Percentiles rank a stretch among this genome's conserved stretches.
Conservation (phyloP, 2,329 filamentous ascomycete species). For the Purpureocillium takamizusanense region DNA sequence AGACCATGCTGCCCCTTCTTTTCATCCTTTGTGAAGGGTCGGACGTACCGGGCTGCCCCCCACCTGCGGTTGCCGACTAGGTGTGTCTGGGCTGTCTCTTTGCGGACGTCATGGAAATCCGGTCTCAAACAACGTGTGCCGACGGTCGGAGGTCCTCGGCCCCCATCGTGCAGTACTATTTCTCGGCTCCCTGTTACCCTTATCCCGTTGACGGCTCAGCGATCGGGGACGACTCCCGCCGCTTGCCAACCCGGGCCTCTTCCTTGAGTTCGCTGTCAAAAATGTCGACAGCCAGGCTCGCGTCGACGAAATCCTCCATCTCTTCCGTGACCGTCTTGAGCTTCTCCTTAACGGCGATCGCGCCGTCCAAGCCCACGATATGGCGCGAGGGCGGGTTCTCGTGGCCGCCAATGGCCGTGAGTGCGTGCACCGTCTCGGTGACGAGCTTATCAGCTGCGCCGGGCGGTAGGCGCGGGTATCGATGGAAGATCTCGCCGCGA, state of each 20-base stretch:
- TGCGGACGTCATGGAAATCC: too few species aligned
- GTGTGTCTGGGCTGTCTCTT: too few species aligned
- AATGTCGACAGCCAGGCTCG: conserved; percentile 78
- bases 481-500: conserved; percentile 43
- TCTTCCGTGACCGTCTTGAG: conserved; percentile 94
- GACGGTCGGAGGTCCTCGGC: too few species aligned
- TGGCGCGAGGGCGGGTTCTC: conserved; percentile 92
- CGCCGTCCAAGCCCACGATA: conserved; percentile 86
- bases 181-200: neutral
- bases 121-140: too few species aligned
- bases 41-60: too few species aligned
- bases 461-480: conserved; percentile 66
- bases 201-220: neutral
- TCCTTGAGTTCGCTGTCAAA: conserved; percentile 46
- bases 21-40: too few species aligned
- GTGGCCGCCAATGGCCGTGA: conserved; percentile 87
- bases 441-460: conserved; percentile 65
- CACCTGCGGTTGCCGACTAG: too few species aligned
- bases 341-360: conserved; percentile 86
- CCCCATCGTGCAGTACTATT: too few species aligned
- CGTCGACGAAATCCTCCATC: conserved; percentile 89
- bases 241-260: conserved; percentile 36
- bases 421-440: conserved; percentile 80
- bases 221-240: neutral
- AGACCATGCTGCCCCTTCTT: too few species aligned